Evolutionary conservation across 192 early-diverging fungal genomes (phyloP).

Genomic region (Rhizoclosmatium globosum): DNA sequence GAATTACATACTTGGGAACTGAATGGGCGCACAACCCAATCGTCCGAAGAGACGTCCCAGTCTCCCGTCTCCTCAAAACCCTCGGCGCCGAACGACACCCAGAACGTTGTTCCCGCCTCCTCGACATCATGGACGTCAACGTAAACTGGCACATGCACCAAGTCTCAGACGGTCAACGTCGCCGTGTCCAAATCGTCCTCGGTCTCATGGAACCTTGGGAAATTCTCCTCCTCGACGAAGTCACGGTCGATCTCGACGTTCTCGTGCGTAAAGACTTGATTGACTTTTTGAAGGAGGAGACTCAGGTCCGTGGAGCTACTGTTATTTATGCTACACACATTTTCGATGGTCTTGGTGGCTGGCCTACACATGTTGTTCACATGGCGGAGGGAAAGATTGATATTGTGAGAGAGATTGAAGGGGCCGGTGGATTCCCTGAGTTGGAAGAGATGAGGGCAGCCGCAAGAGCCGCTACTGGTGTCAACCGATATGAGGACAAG

Average conservation of each 20-base stretch:
- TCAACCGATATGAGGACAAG: constrained; percentile 45
- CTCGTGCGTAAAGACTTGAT: constrained; percentile 76
- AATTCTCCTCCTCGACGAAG: constrained; percentile 78
- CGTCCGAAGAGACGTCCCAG: constrained; percentile 72
- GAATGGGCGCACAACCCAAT: constrained; percentile 83
- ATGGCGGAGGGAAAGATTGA: constrained; percentile 63
- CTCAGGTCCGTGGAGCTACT: constrained; percentile 65
- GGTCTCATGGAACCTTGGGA: constrained; percentile 75
- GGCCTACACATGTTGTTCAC: constrained; percentile 79
- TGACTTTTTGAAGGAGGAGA: constrained; percentile 70
- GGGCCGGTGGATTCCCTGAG: constrained; percentile 58
- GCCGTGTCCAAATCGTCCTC: constrained; percentile 77
- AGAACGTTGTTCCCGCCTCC: constrained; percentile 64
- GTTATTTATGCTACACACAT: constrained; percentile 86
- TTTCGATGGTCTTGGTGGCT: constrained; percentile 79
- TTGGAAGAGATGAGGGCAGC: constrained; percentile 52
- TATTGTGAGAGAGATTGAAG: constrained; percentile 51
- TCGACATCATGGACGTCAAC: constrained; percentile 69
- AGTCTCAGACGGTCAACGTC: constrained; percentile 75
- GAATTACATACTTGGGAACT: constrained; percentile 80
- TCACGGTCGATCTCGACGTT: constrained; percentile 83
- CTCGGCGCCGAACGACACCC: constrained; percentile 68
- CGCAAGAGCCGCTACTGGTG: constrained; percentile 15
- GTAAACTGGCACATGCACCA: constrained; percentile 56
- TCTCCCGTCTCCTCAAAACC: constrained; percentile 69